phyloP scores from a whole-genome alignment of 441 rosid species.

The Erysimum pusillum region DNA sequence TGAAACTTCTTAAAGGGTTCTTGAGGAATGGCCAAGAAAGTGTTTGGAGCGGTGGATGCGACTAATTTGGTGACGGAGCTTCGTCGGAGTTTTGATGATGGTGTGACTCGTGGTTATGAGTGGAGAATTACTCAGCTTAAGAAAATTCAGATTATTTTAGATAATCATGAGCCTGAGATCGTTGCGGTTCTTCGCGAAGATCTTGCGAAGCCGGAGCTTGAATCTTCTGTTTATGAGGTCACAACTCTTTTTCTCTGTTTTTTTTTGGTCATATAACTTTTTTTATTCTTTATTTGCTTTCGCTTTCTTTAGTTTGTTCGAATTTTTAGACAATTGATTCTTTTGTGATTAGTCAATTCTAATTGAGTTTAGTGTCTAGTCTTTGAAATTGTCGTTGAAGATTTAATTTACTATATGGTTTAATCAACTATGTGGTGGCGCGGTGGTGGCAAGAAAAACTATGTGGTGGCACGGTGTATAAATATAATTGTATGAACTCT shows the following conservation, averaged over 20 bases:
- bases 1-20: background rate
- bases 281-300: background rate
- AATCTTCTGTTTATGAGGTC: constrained; percentile 75
- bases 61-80: constrained; percentile 57
- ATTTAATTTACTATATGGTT: background rate
- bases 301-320: background rate
- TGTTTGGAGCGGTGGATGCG: constrained; percentile 59
- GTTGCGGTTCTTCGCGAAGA: constrained; percentile 65
- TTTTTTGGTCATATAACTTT: background rate
- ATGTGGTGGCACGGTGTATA: no score
- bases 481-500: no score
- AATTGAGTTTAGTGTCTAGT: background rate
- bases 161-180: constrained; percentile 73
- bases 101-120: constrained; percentile 74
- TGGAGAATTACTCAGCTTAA: constrained; percentile 79
- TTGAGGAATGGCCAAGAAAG: constrained; percentile 32
- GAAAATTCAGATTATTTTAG: constrained; percentile 59
- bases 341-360: background rate
- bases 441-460: background rate
- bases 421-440: background rate
- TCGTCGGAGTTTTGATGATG: constrained; percentile 58
- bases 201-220: constrained; percentile 75
- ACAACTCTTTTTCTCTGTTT: background rate
- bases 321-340: background rate
- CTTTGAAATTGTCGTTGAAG: background rate